These are phyloP conservation scores for Mitragyna speciosa DNA, from an alignment of 257 asterid genomes.

Conservation along the genomic window DNA sequence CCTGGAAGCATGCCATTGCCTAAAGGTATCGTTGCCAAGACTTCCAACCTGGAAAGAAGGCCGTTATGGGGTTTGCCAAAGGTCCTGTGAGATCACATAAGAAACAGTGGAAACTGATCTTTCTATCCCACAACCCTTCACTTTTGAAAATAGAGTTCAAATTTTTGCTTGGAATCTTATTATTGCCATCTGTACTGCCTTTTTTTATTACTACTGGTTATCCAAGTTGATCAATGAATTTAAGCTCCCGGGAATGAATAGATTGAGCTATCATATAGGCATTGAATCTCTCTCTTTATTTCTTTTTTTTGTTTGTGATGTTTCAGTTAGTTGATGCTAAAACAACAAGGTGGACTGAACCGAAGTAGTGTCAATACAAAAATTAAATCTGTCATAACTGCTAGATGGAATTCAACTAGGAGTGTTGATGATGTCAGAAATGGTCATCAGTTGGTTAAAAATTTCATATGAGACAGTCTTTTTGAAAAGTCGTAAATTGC, in stretches of 20 bases:
- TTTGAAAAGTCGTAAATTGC: neutral
- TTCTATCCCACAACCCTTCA: neutral
- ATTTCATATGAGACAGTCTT: neutral
- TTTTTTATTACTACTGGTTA: neutral
- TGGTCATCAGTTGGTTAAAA: neutral
- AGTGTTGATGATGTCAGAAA: neutral
- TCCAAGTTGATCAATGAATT: neutral
- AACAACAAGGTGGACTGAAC: neutral
- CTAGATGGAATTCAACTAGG: neutral
- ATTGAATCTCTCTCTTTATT: neutral
- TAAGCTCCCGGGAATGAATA: neutral
- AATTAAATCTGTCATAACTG: neutral
- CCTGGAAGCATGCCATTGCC: slow-evolving; percentile 77
- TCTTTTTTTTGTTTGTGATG: neutral
- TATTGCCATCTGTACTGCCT: neutral
- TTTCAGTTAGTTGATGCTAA: neutral
- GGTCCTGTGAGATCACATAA: slow-evolving; percentile 36
- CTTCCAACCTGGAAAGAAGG: slow-evolving; percentile 70
- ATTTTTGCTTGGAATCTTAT: neutral
- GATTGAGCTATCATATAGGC: neutral
- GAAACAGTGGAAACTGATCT: neutral
- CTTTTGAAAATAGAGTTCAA: neutral
- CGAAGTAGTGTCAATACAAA: neutral
- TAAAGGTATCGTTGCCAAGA: slow-evolving; percentile 57
- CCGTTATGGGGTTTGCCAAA: slow-evolving; percentile 85